A percentile compares a stretch with the other conserved stretches of the same genome.
Evolutionary conservation across 805 yeast genomes (phyloP).

Genomic region (Candida ponderosae): DNA sequence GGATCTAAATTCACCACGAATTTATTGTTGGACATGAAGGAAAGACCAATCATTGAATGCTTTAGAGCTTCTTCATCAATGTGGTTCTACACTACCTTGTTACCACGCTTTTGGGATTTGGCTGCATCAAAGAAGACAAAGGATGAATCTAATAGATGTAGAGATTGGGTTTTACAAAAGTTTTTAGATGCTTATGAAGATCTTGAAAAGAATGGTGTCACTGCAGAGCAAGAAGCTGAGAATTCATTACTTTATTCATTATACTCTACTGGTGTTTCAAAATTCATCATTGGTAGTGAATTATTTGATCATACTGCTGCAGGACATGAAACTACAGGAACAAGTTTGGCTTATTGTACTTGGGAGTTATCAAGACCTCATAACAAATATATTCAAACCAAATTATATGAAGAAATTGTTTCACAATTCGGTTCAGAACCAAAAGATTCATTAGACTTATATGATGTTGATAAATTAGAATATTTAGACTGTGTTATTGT

Average conservation of each 20-base stretch:
- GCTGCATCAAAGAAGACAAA: constrained; percentile 36
- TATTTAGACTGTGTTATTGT: constrained; percentile 52
- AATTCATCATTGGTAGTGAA: constrained; percentile 35
- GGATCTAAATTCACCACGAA: constrained; percentile 42
- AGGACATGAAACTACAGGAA: constrained; percentile 71
- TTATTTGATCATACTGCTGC: constrained; percentile 63
- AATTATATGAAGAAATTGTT: constrained; percentile 38
- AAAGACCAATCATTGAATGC: constrained; percentile 34
- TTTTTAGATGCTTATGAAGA: constrained; percentile 17
- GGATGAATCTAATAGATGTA: constrained; percentile 30
- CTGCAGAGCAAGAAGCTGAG: constrained; percentile 3
- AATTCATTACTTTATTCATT: constrained; percentile 15
- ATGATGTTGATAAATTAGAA: constrained; percentile 45
- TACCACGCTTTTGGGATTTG: constrained; percentile 45
- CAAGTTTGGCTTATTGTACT: constrained; percentile 50
- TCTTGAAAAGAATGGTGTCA: constrained; percentile 10
- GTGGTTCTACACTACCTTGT: constrained; percentile 59
- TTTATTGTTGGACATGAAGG: constrained; percentile 31
- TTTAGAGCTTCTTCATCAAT: constrained; percentile 44
- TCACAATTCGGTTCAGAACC: constrained; percentile 25
- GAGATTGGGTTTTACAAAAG: constrained; percentile 34
- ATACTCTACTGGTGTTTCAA: constrained; percentile 15
- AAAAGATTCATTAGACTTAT: constrained; percentile 15
- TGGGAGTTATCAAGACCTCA: constrained; percentile 51
- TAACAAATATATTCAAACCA: constrained; percentile 36